These are phyloP conservation scores for Fusarium mundagurra DNA, from an alignment of 2,329 filamentous ascomycete genomes.

Conservation along the genomic window DNA sequence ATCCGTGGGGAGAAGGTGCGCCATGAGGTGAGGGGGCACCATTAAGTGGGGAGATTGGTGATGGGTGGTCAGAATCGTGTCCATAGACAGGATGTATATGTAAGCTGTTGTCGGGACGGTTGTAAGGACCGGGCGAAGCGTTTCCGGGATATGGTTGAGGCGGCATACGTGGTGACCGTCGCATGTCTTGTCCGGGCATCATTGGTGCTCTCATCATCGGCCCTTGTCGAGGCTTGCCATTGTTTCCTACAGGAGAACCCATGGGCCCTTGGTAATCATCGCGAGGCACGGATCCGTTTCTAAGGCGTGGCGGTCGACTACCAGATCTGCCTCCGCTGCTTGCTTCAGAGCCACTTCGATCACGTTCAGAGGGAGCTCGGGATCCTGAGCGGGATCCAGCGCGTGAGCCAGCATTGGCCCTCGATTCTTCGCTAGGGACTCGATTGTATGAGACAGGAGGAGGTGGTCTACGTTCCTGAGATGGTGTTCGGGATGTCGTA, in stretches of 20 bases:
- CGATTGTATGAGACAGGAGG: constrained; percentile 58
- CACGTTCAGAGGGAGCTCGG: constrained; percentile 54
- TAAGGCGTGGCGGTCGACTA: constrained; percentile 52
- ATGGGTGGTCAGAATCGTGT: constrained; percentile 54
- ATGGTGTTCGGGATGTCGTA: constrained; percentile 48
- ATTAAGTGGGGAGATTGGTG: constrained; percentile 54
- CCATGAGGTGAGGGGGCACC: constrained; percentile 25
- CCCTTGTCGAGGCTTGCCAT: constrained; percentile 43
- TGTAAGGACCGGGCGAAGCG: constrained; percentile 37
- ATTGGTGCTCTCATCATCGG: constrained; percentile 56
- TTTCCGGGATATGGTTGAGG: constrained; percentile 49
- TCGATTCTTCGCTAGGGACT: constrained; percentile 55
- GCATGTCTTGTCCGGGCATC: constrained; percentile 57
- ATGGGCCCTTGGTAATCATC: constrained; percentile 49
- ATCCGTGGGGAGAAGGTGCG: constrained; percentile 23
- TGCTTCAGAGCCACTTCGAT: constrained; percentile 65
- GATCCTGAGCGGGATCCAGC: constrained; percentile 41
- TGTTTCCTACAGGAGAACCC: constrained; percentile 36
- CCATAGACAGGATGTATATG: constrained; percentile 36
- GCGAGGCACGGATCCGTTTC: constrained; percentile 50
- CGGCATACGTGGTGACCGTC: constrained; percentile 59
- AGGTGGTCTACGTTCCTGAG: constrained; percentile 55
- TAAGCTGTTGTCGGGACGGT: constrained; percentile 36
- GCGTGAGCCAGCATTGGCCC: constrained; percentile 40
- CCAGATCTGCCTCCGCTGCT: constrained; percentile 56